phyloP scores from a whole-genome alignment of 2,329 filamentous ascomycete genomes.

The Aphanoascus verrucosus region DNA sequence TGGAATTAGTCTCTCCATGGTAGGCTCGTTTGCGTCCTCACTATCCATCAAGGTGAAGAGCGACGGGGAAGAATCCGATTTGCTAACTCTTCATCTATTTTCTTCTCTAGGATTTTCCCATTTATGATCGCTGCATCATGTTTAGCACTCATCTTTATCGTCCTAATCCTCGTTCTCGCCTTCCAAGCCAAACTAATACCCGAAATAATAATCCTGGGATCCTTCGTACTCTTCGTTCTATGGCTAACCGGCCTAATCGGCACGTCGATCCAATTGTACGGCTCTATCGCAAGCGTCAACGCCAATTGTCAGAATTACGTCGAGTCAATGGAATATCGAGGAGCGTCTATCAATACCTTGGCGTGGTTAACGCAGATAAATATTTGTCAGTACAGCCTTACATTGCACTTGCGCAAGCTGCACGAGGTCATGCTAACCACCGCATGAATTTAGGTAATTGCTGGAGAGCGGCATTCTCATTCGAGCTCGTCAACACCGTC shows the following conservation, averaged over 20 bases:
- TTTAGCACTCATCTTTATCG: constrained; percentile 48
- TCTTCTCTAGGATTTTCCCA: constrained; percentile 48
- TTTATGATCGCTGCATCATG: constrained; percentile 50
- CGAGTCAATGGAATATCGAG: constrained; percentile 35
- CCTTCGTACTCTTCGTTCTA: constrained; percentile 52
- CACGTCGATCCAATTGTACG: constrained; percentile 52
- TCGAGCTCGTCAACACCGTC: constrained; percentile 53
- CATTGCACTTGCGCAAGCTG: background rate
- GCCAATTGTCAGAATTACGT: constrained; percentile 50
- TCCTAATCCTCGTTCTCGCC: constrained; percentile 48
- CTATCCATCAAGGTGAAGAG: background rate
- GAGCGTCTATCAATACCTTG: constrained; percentile 45
- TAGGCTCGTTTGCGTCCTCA: constrained; percentile 25
- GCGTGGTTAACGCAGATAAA: constrained; percentile 53
- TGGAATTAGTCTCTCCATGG: constrained; percentile 51
- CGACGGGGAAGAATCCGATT: background rate
- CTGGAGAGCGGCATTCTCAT: constrained; percentile 54
- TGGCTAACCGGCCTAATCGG: constrained; percentile 54
- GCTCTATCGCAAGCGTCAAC: constrained; percentile 45
- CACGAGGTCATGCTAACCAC: background rate
- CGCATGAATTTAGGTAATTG: constrained; percentile 39
- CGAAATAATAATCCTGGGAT: constrained; percentile 48
- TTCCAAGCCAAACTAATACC: constrained; percentile 48
- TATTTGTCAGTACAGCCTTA: constrained; percentile 42
- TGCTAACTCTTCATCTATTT: constrained; percentile 6